phyloP scores from a whole-genome alignment of 2,329 filamentous ascomycete species.

The Cladosporium sp. region DNA sequence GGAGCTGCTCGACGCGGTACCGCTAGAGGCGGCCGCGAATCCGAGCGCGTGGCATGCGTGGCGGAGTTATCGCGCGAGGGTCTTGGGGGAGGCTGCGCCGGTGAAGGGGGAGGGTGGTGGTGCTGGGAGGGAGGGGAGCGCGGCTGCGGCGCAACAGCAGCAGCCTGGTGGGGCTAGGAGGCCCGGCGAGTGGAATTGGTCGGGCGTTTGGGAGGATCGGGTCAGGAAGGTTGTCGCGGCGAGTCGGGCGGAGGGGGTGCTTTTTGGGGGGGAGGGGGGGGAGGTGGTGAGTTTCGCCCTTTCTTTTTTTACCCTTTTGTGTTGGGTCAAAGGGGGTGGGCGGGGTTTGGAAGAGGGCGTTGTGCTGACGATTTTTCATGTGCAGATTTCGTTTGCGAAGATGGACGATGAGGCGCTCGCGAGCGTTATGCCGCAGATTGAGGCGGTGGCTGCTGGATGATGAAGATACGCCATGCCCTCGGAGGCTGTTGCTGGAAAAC shows the following conservation, averaged over 20 bases:
- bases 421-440: slow-evolving; percentile 3
- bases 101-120: slow-evolving; percentile 11
- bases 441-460: background rate
- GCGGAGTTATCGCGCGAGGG: slow-evolving; percentile 59
- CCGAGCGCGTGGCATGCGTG: slow-evolving; percentile 92
- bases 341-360: too few species aligned
- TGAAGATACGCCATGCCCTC: too few species aligned
- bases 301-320: too few species aligned
- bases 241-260: slow-evolving; percentile 70
- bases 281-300: slow-evolving; percentile 57
- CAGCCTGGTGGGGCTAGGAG: slow-evolving; percentile 45
- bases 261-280: slow-evolving; percentile 65
- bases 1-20: slow-evolving; percentile 67
- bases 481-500: background rate
- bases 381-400: slow-evolving; percentile 27
- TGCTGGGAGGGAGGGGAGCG: slow-evolving; percentile 17
- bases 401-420: slow-evolving; percentile 21
- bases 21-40: slow-evolving; percentile 78
- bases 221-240: slow-evolving; percentile 71
- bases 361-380: too few species aligned
- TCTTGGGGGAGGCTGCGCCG: slow-evolving; percentile 3
- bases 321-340: too few species aligned
- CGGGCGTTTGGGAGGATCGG: slow-evolving; percentile 89
- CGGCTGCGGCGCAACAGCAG: slow-evolving; percentile 22
- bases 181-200: slow-evolving; percentile 93